Evolutionary conservation across 1,284 basidiomycete species (phyloP).

Genomic region (Malassezia japonica): DNA sequence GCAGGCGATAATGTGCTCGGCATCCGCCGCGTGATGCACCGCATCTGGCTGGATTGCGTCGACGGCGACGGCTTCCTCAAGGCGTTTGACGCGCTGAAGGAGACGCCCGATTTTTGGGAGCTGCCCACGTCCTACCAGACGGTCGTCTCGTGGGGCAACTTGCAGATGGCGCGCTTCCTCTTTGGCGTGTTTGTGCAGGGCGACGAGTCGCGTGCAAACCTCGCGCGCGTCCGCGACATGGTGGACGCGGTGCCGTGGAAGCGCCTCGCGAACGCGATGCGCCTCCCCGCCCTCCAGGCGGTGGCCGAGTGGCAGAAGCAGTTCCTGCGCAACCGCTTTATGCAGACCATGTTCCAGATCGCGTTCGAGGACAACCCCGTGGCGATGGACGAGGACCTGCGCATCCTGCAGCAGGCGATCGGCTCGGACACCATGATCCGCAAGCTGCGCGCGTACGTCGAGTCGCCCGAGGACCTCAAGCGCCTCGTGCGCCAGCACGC

Average conservation of each 20-base stretch:
- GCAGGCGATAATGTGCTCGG: slow-evolving; percentile 40
- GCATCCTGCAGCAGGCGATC: slow-evolving; percentile 27
- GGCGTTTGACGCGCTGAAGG: slow-evolving; percentile 31
- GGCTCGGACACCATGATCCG: slow-evolving; percentile 35
- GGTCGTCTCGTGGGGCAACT: slow-evolving; percentile 38
- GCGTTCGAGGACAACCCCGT: slow-evolving; percentile 38
- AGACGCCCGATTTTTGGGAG: slow-evolving; percentile 25
- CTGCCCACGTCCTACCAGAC: slow-evolving; percentile 39
- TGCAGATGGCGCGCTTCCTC: slow-evolving; percentile 38
- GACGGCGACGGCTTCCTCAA: slow-evolving; percentile 41
- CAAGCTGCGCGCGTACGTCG: slow-evolving; percentile 39
- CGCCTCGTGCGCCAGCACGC: slow-evolving; percentile 41
- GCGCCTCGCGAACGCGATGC: slow-evolving; percentile 36
- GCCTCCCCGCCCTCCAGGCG: slow-evolving; percentile 32
- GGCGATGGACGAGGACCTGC: slow-evolving; percentile 35
- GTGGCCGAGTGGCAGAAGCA: slow-evolving; percentile 33
- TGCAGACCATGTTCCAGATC: slow-evolving; percentile 33
- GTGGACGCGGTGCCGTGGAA: slow-evolving; percentile 40
- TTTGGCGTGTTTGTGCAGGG: slow-evolving; percentile 39
- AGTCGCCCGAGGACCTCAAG: slow-evolving; percentile 38
- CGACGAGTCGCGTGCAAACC: slow-evolving; percentile 36
- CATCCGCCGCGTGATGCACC: slow-evolving; percentile 32
- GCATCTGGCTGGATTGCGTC: slow-evolving; percentile 41
- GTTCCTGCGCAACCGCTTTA: slow-evolving; percentile 30
- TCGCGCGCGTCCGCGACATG: slow-evolving; percentile 30